Percentiles rank a stretch among this genome's conserved stretches.
Conservation (phyloP, 2,329 filamentous ascomycete genomes). For the Chrysoporthe deuterocubensis region DNA sequence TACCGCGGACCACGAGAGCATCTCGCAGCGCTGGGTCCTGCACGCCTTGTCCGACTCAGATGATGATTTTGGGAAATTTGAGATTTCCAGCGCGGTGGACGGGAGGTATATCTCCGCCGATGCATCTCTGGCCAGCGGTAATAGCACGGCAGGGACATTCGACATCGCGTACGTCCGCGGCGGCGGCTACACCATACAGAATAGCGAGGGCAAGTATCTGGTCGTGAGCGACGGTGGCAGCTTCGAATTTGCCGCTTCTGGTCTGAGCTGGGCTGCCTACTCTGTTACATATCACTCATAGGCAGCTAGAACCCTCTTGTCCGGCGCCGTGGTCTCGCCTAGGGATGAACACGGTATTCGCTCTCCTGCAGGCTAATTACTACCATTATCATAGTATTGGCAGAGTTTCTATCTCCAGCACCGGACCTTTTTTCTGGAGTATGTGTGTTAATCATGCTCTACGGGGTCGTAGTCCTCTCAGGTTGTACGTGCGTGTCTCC, state of each 20-base stretch:
- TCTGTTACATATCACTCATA: constrained; percentile 6
- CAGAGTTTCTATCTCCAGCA: too few relatives aligned
- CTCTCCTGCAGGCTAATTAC: background rate
- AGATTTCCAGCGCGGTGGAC: constrained; percentile 34
- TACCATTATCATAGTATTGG: too few relatives aligned
- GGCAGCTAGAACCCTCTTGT: background rate
- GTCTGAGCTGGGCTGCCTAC: background rate
- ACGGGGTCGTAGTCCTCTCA: background rate
- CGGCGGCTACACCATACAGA: constrained; percentile 34
- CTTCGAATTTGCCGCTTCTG: constrained; percentile 10
- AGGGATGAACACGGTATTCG: background rate
- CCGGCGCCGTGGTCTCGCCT: background rate
- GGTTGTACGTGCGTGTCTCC: background rate
- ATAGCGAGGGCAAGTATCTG: constrained; percentile 34
- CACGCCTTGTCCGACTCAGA: constrained; percentile 43
- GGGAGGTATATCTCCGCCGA: constrained; percentile 33
- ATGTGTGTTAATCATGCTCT: background rate
- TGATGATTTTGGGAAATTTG: constrained; percentile 31
- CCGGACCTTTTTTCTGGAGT: background rate
- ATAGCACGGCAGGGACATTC: constrained; percentile 33
- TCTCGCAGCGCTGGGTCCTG: constrained; percentile 54
- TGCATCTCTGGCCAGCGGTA: constrained; percentile 26
- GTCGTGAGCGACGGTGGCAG: constrained; percentile 30
- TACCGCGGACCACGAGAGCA: constrained; percentile 42
- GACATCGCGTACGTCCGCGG: constrained; percentile 33